Evolutionary conservation across 1,284 basidiomycete genomes (phyloP), one percentile per base, ranked within the genome.

Genomic region (Apiotrichum mycotoxinovorans): DNA sequence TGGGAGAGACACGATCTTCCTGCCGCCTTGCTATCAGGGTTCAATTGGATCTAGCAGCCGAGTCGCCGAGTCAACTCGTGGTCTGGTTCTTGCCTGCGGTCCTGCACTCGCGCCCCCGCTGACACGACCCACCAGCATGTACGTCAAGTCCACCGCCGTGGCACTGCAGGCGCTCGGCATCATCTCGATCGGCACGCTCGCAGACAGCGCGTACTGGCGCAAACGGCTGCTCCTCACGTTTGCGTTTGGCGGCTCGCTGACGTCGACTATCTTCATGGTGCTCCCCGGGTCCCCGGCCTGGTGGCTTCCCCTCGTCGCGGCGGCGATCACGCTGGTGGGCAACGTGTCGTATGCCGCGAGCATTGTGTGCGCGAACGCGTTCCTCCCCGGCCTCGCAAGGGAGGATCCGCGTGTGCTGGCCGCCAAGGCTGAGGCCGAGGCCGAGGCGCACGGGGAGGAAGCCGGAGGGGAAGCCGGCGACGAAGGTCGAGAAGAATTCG

Each of bases 311-410:
- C 83, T 65, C 23, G 72, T 83, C 0, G 62, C 88, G 9, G 91
- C 89, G 0, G 64, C 85, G 0, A 79, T 92, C 4, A 86, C 88
- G 0, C 82, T 89, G 41, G 74, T 82, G 1, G 86, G 91, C 8
- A 92, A 91, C 68, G 85, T 91, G 17, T 83, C 85, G 1, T 93
- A 93, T 62, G 88, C 91, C 1, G 87, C 86, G 0, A 88, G 86
- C 14, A 81, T 87, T 15, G 92, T 96, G 10, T 91, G 91, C 37
- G 84, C 91, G 79, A 96, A 96, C 68, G 84, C 90, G 0, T 94
- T 93, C 74, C 81, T 96, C 5, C 91, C 91, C 0, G 80, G 79
- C 0, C 80, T 94, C 2, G 88, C 89, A 0, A 81, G 82, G 58
- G 82, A 84, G 37, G 82, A 85, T 20, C 57, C 65, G 3, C 60